These are phyloP conservation scores for Coniochaeta sp. DNA, from an alignment of 2,329 filamentous ascomycete species.

Conservation along the genomic window DNA sequence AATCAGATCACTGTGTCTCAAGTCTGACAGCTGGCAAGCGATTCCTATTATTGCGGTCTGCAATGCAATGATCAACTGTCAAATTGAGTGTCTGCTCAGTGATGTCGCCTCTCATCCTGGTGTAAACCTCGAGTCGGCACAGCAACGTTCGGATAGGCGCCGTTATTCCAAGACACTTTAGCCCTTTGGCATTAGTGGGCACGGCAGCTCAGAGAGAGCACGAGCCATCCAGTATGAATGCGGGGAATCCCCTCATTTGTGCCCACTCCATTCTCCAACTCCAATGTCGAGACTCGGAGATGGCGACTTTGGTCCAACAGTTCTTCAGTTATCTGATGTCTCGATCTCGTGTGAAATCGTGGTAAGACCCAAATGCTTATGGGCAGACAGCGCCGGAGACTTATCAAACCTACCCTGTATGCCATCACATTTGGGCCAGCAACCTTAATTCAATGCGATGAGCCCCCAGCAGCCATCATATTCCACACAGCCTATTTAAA, in stretches of 20 bases:
- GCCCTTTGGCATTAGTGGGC: not conserved
- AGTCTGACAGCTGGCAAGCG: not conserved
- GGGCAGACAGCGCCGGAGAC: no score
- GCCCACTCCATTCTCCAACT: not conserved
- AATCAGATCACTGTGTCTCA: not conserved
- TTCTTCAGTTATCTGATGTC: no score
- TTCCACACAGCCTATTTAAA: not conserved
- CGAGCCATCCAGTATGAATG: not conserved
- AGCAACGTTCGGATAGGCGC: not conserved
- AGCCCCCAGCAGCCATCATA: not conserved
- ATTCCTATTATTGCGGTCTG: not conserved
- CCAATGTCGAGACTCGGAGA: not conserved
- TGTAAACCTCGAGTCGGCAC: not conserved
- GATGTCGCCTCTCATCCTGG: not conserved
- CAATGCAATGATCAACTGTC: not conserved
- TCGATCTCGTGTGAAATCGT: no score
- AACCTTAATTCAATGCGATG: not conserved
- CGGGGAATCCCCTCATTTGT: not conserved
- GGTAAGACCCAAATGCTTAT: no score
- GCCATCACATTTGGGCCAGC: not conserved
- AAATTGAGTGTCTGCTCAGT: not conserved
- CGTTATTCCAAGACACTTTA: not conserved
- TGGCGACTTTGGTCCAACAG: not conserved
- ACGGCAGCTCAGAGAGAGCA: not conserved
- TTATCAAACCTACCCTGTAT: not conserved